Percentiles rank a stretch among this genome's conserved stretches.
These are phyloP conservation scores for Spergularia bocconei DNA, from an alignment of 148 eudicot genomes.

Conservation along the genomic window DNA sequence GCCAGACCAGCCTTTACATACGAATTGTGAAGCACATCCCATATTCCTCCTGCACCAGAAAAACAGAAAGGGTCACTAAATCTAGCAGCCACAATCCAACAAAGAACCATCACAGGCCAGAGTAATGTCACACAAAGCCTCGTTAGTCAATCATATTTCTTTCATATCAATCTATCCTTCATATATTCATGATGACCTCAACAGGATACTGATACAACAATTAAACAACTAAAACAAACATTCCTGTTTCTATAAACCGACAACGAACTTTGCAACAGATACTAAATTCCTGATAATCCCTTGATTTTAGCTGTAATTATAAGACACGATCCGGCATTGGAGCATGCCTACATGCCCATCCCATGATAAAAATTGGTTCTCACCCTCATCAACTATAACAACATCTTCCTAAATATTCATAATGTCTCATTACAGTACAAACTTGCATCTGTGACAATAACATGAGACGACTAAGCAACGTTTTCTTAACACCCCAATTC, in stretches of 20 bases:
- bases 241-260: not conserved
- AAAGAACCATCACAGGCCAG: not conserved
- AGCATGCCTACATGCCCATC: not conserved
- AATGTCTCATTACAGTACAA: not conserved
- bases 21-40: slow-evolving; percentile 77
- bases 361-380: not conserved
- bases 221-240: not conserved
- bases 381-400: not conserved
- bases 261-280: not conserved
- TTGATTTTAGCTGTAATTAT: not conserved
- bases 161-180: not conserved
- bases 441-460: not conserved
- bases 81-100: slow-evolving; percentile 1
- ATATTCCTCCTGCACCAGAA: slow-evolving; percentile 48
- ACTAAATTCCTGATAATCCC: not conserved
- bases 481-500: not conserved
- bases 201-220: not conserved
- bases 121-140: not conserved
- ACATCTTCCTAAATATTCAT: not conserved
- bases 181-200: not conserved
- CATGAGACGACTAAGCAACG: too few relatives aligned
- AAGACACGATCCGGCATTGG: not conserved
- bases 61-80: slow-evolving; percentile 9
- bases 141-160: not conserved
- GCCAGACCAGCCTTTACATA: slow-evolving; percentile 83